phyloP scores from a whole-genome alignment of 257 asterid genomes.

The Nyctanthes arbortristis region DNA sequence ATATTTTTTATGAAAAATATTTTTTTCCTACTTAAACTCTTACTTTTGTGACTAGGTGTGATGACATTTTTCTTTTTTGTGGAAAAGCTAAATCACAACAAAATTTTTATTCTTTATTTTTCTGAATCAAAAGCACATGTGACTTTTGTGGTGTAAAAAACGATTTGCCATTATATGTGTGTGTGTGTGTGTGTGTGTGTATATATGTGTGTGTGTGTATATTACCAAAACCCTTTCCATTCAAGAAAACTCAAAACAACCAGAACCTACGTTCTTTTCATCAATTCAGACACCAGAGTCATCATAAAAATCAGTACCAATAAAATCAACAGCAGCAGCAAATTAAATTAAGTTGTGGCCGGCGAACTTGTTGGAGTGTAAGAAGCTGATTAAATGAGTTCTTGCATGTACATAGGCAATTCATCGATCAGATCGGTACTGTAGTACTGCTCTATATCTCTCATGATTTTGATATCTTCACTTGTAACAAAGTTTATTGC shows the following conservation, averaged over 20 bases:
- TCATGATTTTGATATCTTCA: conserved; percentile 84
- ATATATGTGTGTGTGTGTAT: too few relatives aligned
- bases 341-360: too few relatives aligned
- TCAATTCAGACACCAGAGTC: neutral
- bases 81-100: too few relatives aligned
- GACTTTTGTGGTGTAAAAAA: neutral
- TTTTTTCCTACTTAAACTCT: too few relatives aligned
- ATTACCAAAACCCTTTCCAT: neutral
- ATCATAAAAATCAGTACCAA: neutral
- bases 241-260: neutral
- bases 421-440: conserved; percentile 96
- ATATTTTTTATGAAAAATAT: too few relatives aligned
- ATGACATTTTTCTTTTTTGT: too few relatives aligned
- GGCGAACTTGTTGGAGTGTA: too few relatives aligned
- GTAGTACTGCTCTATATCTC: conserved; percentile 92
- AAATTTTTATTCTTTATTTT: too few relatives aligned
- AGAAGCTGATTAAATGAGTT: conserved; percentile 59
- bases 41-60: too few relatives aligned
- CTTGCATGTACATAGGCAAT: conserved; percentile 98
- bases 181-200: too few relatives aligned
- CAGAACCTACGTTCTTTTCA: neutral
- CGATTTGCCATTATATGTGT: too few relatives aligned
- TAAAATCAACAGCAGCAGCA: neutral
- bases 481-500: conserved; percentile 91
- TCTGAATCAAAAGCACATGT: neutral